Percentiles rank a stretch among this genome's conserved stretches.
Evolutionary conservation across 371 early-diverging fungal species (phyloP).

Genomic region (Apophysomyces trapeziformis): DNA sequence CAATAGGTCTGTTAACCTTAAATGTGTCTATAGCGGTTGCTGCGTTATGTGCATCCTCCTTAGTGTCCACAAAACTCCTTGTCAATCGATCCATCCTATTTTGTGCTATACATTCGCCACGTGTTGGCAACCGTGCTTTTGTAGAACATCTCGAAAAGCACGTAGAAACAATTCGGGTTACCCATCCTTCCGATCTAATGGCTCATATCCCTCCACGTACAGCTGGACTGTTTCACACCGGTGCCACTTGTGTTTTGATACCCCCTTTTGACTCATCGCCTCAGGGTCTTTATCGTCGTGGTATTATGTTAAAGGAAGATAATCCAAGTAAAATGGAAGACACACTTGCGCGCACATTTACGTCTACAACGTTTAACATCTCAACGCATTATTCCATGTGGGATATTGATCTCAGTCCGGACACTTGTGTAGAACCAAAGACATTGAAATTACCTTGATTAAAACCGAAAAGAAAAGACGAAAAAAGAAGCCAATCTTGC

Average conservation of each 20-base stretch:
- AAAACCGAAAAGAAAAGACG: background rate
- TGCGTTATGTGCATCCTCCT: constrained; percentile 43
- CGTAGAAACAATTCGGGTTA: constrained; percentile 41
- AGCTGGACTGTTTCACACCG: constrained; percentile 37
- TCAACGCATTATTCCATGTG: constrained; percentile 6
- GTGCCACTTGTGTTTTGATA: constrained; percentile 29
- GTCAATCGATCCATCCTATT: constrained; percentile 33
- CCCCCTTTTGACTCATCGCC: constrained; percentile 3
- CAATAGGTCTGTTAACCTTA: no score
- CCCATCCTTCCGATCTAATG: constrained; percentile 27
- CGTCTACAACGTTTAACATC: background rate
- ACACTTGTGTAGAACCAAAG: constrained; percentile 3
- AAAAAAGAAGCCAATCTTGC: background rate
- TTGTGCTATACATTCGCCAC: constrained; percentile 35
- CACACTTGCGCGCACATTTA: constrained; percentile 7
- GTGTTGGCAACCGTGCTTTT: constrained; percentile 37
- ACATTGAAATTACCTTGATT: constrained; percentile 4
- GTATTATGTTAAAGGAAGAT: background rate
- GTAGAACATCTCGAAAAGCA: constrained; percentile 24
- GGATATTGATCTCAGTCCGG: constrained; percentile 8
- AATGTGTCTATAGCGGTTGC: constrained; percentile 34
- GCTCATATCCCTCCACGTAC: constrained; percentile 46
- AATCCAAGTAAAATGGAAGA: constrained; percentile 1
- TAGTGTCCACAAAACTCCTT: constrained; percentile 37
- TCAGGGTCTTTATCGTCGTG: constrained; percentile 1